A percentile compares a stretch with the other conserved stretches of the same genome.
Conservation (phyloP, 768 basidiomycete genomes). For the Tylopilus rubrobrunneus region DNA sequence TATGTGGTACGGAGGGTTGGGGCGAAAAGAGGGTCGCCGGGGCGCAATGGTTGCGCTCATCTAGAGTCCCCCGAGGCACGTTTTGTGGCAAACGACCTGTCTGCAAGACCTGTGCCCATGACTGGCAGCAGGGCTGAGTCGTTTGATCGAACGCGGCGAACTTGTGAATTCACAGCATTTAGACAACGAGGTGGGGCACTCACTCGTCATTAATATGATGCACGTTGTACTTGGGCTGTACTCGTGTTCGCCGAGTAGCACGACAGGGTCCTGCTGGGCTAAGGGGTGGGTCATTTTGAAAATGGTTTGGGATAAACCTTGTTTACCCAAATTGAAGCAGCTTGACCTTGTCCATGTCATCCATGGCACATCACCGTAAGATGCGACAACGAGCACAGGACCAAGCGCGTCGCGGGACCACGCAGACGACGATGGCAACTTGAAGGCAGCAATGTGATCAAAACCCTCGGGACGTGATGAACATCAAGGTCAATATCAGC, state of each 20-base stretch:
- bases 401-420: no score
- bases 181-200: no score
- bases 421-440: background rate
- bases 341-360: no score
- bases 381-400: no score
- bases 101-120: background rate
- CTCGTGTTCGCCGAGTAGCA: background rate
- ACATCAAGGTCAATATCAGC: background rate
- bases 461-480: no score
- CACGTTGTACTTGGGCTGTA: conserved; percentile 4
- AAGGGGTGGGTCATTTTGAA: background rate
- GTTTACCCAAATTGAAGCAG: no score
- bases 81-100: conserved; percentile 6
- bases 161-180: conserved; percentile 8
- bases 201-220: background rate
- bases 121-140: background rate
- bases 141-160: conserved; percentile 16
- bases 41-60: background rate
- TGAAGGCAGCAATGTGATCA: background rate
- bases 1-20: conserved; percentile 11
- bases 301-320: no score
- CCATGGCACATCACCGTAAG: no score
- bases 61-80: conserved; percentile 1
- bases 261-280: background rate
- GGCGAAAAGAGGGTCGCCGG: background rate